phyloP scores from a whole-genome alignment of 768 basidiomycete species.

The Amanita molliuscula region DNA sequence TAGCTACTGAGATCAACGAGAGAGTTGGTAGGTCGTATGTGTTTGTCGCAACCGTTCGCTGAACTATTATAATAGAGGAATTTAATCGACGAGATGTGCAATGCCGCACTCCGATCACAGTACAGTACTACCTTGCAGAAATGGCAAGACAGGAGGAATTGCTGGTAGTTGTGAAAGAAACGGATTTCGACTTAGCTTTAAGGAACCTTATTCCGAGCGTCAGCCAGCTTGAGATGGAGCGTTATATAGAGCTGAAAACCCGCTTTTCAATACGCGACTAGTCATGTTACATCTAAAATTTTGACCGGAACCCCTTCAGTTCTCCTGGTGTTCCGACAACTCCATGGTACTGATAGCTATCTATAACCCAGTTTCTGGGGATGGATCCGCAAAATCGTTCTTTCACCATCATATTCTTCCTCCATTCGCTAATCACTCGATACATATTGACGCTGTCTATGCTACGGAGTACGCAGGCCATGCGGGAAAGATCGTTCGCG shows the following conservation, averaged over 20 bases:
- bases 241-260: constrained; percentile 66
- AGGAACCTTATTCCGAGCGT: constrained; percentile 69
- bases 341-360: constrained; percentile 47
- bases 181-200: constrained; percentile 74
- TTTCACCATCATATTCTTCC: constrained; percentile 57
- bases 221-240: constrained; percentile 75
- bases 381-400: constrained; percentile 42
- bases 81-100: constrained; percentile 38
- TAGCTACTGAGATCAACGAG: constrained; percentile 67
- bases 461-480: constrained; percentile 44
- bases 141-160: constrained; percentile 63
- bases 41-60: neutral
- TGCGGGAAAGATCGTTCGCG: constrained; percentile 37
- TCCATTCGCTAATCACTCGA: constrained; percentile 34
- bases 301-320: no score
- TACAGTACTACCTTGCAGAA: constrained; percentile 86
- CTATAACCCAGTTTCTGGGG: constrained; percentile 72
- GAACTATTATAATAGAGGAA: constrained; percentile 15
- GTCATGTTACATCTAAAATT: no score
- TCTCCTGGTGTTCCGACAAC: no score
- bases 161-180: constrained; percentile 59
- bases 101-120: constrained; percentile 68
- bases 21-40: constrained; percentile 47
- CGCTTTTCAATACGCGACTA: no score
- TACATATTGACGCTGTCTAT: constrained; percentile 27